Percentiles rank a stretch among this genome's conserved stretches.
These are phyloP conservation scores for Aspergillus pseudonomiae DNA, from an alignment of 2,329 filamentous ascomycete genomes.

Conservation along the genomic window DNA sequence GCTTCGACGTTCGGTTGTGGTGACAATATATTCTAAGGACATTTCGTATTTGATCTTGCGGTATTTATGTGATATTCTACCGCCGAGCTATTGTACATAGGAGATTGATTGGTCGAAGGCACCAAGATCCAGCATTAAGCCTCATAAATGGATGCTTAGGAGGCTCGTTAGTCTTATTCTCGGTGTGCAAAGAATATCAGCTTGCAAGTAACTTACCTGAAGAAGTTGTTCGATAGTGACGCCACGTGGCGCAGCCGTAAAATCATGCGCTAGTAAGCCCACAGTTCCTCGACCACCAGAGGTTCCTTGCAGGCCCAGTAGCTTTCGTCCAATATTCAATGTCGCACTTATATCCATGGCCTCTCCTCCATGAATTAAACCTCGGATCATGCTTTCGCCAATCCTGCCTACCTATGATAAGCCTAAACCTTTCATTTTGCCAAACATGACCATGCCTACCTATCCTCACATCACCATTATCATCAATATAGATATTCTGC, in stretches of 20 bases:
- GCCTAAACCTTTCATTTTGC: too few species aligned
- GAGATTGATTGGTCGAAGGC: constrained; percentile 11
- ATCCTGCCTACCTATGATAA: constrained; percentile 9
- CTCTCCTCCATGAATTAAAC: neutral
- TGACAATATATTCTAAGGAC: too few species aligned
- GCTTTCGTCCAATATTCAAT: constrained; percentile 3
- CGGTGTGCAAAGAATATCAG: too few species aligned
- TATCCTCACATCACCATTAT: constrained; percentile 14
- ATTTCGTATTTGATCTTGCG: too few species aligned
- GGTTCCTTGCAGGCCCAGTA: constrained; percentile 7
- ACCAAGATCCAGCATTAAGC: constrained; percentile 12
- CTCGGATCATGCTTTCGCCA: constrained; percentile 12
- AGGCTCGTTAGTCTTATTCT: too few species aligned
- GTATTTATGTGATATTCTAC: too few species aligned
- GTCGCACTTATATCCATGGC: constrained; percentile 10
- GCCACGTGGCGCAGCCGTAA: constrained; percentile 8
- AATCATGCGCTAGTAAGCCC: constrained; percentile 15
- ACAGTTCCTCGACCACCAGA: constrained; percentile 9
- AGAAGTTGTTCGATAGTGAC: constrained; percentile 13
- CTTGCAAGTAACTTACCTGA: constrained; percentile 8
- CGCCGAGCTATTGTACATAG: neutral
- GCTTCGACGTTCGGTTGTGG: too few species aligned
- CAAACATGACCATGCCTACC: neutral
- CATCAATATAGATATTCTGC: constrained; percentile 10
- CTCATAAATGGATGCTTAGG: constrained; percentile 12